phyloP scores from a whole-genome alignment of 2,329 filamentous ascomycete species.

The Truncatella angustata region DNA sequence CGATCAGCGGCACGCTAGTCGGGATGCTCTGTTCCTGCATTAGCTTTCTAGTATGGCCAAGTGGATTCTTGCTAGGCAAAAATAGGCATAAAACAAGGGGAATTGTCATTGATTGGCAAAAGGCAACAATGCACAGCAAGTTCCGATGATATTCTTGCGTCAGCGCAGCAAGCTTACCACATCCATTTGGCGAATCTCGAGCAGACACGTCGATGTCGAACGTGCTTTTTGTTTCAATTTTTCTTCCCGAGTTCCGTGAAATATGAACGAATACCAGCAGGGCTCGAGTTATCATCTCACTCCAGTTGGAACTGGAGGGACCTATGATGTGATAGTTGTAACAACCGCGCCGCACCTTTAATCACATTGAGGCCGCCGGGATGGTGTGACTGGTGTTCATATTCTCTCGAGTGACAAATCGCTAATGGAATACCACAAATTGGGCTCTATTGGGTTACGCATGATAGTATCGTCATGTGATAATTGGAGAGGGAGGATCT shows the following conservation, averaged over 20 bases:
- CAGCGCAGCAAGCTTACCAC: neutral
- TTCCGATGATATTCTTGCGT: neutral
- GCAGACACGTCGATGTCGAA: too few species aligned
- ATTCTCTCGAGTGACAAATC: too few species aligned
- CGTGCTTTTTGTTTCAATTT: too few species aligned
- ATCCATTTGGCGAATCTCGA: neutral
- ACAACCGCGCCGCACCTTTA: too few species aligned
- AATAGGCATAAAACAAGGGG: conserved; percentile 16
- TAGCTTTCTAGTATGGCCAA: conserved; percentile 7
- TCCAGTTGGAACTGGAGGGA: too few species aligned
- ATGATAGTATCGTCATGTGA: conserved; percentile 23
- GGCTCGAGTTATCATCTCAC: too few species aligned
- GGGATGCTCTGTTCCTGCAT: conserved; percentile 13
- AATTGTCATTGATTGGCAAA: conserved; percentile 6
- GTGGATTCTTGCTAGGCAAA: conserved; percentile 9
- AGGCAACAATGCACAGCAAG: neutral
- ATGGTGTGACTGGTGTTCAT: too few species aligned
- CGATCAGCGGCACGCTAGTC: neutral
- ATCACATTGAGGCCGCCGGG: too few species aligned
- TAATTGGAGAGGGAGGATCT: neutral
- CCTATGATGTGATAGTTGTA: too few species aligned
- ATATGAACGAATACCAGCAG: too few species aligned
- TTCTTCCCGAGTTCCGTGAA: too few species aligned
- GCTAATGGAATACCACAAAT: too few species aligned
- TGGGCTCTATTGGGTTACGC: conserved; percentile 7